Conservation (phyloP, 306 rosid genomes). For the Prunus mira region DNA sequence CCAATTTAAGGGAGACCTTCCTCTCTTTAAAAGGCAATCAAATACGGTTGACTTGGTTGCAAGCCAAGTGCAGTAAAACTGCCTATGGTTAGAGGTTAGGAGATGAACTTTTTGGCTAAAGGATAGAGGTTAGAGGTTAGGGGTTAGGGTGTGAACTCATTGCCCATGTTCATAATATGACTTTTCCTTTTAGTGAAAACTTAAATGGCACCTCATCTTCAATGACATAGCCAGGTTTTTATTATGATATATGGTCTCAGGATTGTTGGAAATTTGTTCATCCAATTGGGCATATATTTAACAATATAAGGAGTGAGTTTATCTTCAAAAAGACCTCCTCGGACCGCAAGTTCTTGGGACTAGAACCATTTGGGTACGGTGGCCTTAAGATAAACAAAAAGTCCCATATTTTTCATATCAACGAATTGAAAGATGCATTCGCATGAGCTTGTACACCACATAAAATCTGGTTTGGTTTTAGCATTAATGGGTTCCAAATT, state of each 20-base stretch:
- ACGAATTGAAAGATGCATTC: too few species aligned
- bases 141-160: background rate
- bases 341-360: too few species aligned
- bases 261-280: too few species aligned
- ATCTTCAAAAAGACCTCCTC: too few species aligned
- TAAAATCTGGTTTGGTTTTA: too few species aligned
- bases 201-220: background rate
- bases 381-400: too few species aligned
- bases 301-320: too few species aligned
- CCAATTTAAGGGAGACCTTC: constrained; percentile 69
- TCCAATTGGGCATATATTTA: too few species aligned
- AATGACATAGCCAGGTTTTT: background rate
- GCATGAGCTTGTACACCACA: too few species aligned
- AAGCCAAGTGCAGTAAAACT: constrained; percentile 53
- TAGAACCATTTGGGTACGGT: too few species aligned
- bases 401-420: too few species aligned
- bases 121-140: background rate
- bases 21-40: constrained; percentile 53
- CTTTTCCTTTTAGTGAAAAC: background rate
- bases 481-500: background rate
- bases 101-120: background rate
- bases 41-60: constrained; percentile 61
- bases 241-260: too few species aligned
- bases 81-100: constrained; percentile 12
- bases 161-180: constrained; percentile 14